These are phyloP conservation scores for Backusella australiensis DNA, from an alignment of 192 early-diverging fungal species.

Conservation along the genomic window DNA sequence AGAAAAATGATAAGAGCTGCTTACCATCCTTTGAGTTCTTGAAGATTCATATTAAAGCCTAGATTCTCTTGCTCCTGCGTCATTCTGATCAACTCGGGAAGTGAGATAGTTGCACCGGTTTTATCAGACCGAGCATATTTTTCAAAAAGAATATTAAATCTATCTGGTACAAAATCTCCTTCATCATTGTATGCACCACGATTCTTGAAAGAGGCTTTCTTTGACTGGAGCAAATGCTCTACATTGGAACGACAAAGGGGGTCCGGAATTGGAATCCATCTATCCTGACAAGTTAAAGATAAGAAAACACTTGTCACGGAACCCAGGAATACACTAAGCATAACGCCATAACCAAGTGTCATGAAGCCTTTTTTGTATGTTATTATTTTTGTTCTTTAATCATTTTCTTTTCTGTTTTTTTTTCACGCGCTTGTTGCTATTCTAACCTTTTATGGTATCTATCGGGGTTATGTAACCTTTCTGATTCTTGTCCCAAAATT, in stretches of 20 bases:
- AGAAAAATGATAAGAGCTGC: not conserved
- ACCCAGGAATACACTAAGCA: conserved; percentile 11
- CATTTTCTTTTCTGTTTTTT: not conserved
- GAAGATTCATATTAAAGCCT: not conserved
- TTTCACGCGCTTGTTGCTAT: not conserved
- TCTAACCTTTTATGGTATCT: conserved; percentile 8
- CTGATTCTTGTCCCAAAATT: conserved; percentile 15
- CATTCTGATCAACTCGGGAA: conserved; percentile 7
- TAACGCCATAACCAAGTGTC: conserved; percentile 8
- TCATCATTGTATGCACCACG: conserved; percentile 10
- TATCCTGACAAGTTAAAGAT: conserved; percentile 3
- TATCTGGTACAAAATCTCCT: conserved; percentile 1
- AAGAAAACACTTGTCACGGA: not conserved
- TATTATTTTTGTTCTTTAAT: not conserved
- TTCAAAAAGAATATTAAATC: conserved; percentile 2
- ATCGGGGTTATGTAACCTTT: conserved; percentile 18
- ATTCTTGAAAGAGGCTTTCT: not conserved
- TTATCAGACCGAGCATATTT: conserved; percentile 10
- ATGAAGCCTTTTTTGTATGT: conserved; percentile 9
- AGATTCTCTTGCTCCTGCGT: conserved; percentile 12
- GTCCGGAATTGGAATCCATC: conserved; percentile 15
- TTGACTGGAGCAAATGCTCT: not conserved
- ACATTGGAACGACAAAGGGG: not conserved
- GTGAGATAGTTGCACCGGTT: conserved; percentile 2
- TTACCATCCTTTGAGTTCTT: conserved; percentile 7